Evolutionary conservation across 805 yeast genomes (phyloP).

Genomic region (Candida ovalis): DNA sequence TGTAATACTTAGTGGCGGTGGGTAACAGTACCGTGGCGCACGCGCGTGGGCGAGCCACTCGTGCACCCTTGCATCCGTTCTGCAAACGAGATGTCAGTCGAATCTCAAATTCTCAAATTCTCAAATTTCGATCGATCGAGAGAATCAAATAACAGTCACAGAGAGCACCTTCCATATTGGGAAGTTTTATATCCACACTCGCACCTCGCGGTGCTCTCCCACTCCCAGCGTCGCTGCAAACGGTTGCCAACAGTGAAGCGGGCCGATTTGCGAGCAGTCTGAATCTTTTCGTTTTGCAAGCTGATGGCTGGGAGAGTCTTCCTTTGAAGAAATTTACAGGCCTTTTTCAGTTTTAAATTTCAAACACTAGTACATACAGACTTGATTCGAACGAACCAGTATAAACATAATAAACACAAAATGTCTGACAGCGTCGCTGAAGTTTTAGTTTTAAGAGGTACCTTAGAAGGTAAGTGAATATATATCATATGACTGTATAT

Average conservation of each 20-base stretch:
- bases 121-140: too few relatives aligned
- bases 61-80: neutral
- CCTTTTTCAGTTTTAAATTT: neutral
- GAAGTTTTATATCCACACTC: neutral
- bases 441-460: slow-evolving; percentile 99
- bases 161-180: neutral
- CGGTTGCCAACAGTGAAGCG: neutral
- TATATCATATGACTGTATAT: neutral
- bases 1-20: too few relatives aligned
- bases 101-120: too few relatives aligned
- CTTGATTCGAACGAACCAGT: neutral
- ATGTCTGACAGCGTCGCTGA: slow-evolving; percentile 73
- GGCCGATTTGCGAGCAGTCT: neutral
- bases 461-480: slow-evolving; percentile 75
- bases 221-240: neutral
- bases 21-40: too few relatives aligned
- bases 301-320: neutral
- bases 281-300: neutral
- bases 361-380: neutral
- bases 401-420: slow-evolving; percentile 15
- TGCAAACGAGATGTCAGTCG: too few relatives aligned
- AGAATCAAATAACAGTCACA: neutral
- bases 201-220: neutral
- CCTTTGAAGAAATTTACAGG: neutral
- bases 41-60: too few relatives aligned